Base-by-base conservation (phyloP, 23 red algal genomes). In the Gracilariopsis chorda region DNA sequence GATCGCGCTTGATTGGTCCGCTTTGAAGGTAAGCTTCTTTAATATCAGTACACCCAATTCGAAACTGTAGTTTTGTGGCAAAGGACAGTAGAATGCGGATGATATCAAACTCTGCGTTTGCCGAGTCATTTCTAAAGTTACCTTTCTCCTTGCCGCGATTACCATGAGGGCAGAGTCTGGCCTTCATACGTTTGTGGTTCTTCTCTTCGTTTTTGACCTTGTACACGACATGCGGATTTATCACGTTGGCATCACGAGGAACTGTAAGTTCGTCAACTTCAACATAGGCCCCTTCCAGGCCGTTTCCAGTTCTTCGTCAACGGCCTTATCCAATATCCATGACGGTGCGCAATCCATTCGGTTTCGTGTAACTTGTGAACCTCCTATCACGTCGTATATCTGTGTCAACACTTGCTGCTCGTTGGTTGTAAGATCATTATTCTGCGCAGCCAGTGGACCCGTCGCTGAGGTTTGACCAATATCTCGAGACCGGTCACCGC, bases 91-190 rank as follows among this genome's bases (percentile, higher is more conserved):
- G 49, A 0, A 80, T 10, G 7, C 19, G 39, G 11, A 80, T 80
- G 24, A 55, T 55, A 29, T 80, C 76, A 80, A 80, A 80, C 45
- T 80, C 12, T 20, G 76, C 44, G n/a, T 51, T 80, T 80, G 76
- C 21, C 20, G 46, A 80, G 42, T 80, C 1, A 12, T 57, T 57
- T 12, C 1, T 8, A 7, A 80, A 27, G 0, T 80, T 84, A 39
- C 56, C 56, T 13, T 69, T 68, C 17, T 67, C 56, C 7, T 67
- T 28, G 28, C 67, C 80, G 6, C 0, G 7, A 37, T 84, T 84
- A 7, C 59, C 80, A 42, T 84, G 80, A 46, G 80, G 59, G 17
- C 56, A 63, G 6, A 84, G 17, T 16, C 80, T 37, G n/a, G n/a
- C n/a, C 58, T 68, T 63, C 59, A 84, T 40, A 12, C 58, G 14